Base-by-base conservation (phyloP, 768 basidiomycete genomes). In the Russula emetica region DNA sequence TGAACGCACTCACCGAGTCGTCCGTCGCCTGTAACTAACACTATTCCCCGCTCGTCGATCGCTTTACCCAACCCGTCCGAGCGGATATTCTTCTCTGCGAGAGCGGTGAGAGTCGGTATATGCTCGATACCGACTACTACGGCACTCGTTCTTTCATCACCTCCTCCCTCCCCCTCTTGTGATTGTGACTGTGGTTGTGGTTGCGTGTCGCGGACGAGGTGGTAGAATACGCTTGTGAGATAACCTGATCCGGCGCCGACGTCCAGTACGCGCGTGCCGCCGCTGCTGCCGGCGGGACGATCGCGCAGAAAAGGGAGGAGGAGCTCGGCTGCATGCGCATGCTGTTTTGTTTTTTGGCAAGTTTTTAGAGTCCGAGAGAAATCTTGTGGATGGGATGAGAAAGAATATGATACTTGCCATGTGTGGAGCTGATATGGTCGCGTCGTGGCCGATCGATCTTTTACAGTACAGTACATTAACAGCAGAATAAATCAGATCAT, bases 381-480 rank as follows among this genome's bases (percentile, higher is more conserved):
- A 13, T 26, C 1, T 24, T 26, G 24, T 1, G 10, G 7, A 10
- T 16, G 8, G 28, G 8, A 4, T 4, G 22, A 52, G 32, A 32
- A 18, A 26, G 28, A 20, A 57, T 7, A 26, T 55, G 24, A n/a
- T n/a, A n/a, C n/a, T n/a, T 30, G 59, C 64, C 64, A 65, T 65
- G 72, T 99, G 96, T 1, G 96, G 96, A 0, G 96, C 96, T 44
- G 90, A 92, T 66, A 99, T 98, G 0, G 96, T 99, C 16, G 94
- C 95, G 14, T 85, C 87, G 70, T 88, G 82, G 2, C 90, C 89
- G 57, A 94, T 94, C 20, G 90, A 69, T 40, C 64, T 64, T 20
- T 14, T 2, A 26, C 7, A n/a, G 42, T 44, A 44, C 8, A 20
- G 42, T 44, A 45, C 42, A 44, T 18, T 24, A 30, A 36, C 34